Evolutionary conservation across 1,284 basidiomycete species (phyloP).

Genomic region (Melanopsichium pennsylvanicum): DNA sequence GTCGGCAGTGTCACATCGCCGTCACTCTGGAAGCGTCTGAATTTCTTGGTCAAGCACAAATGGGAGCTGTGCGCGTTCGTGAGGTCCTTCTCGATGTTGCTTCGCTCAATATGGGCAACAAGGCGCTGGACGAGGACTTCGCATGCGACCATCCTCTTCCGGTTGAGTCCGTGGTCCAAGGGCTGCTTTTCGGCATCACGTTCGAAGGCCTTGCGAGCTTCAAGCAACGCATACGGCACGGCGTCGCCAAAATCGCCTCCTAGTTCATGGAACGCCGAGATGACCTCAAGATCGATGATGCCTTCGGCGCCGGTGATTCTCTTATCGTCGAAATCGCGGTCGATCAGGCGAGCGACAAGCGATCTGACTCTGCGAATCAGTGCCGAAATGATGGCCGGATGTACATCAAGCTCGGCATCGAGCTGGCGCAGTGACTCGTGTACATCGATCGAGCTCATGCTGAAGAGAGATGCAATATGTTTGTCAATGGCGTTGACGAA

Average conservation of each 20-base stretch:
- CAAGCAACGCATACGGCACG: slow-evolving; percentile 51
- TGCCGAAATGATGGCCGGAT: slow-evolving; percentile 45
- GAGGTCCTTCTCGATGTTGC: slow-evolving; percentile 11
- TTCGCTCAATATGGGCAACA: slow-evolving; percentile 44
- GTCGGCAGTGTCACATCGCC: slow-evolving; percentile 47
- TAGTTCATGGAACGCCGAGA: slow-evolving; percentile 46
- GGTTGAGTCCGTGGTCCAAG: slow-evolving; percentile 32
- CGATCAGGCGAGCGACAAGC: slow-evolving; percentile 45
- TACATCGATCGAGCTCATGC: slow-evolving; percentile 15
- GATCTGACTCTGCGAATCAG: slow-evolving; percentile 47
- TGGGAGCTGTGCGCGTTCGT: slow-evolving; percentile 12
- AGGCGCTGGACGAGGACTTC: slow-evolving; percentile 51
- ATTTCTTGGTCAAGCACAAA: slow-evolving; percentile 53
- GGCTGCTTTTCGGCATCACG: slow-evolving; percentile 26
- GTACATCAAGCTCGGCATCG: slow-evolving; percentile 35
- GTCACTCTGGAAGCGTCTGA: slow-evolving; percentile 43
- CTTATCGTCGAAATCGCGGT: slow-evolving; percentile 49
- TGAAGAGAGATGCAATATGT: background rate
- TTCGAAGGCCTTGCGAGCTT: slow-evolving; percentile 45
- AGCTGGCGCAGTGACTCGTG: slow-evolving; percentile 32
- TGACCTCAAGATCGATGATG: slow-evolving; percentile 35
- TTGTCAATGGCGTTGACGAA: no score
- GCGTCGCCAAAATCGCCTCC: slow-evolving; percentile 56
- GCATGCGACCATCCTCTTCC: slow-evolving; percentile 37
- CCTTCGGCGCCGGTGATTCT: slow-evolving; percentile 47